phyloP scores from a whole-genome alignment of 768 basidiomycete genomes.

The Glaciozyma antarctica region DNA sequence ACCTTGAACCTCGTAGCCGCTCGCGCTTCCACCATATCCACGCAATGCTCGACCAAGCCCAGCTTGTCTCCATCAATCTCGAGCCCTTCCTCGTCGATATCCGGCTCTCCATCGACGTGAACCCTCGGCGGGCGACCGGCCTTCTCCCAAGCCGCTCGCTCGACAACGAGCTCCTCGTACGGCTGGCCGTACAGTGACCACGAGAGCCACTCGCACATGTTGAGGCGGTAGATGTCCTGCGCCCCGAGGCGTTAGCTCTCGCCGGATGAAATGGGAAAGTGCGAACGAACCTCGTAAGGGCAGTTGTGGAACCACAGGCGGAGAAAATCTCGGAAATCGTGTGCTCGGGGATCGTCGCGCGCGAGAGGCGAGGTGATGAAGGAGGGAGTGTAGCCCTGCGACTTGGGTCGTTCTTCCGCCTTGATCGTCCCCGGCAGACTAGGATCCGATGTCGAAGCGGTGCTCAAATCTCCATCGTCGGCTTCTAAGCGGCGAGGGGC shows the following conservation, averaged over 20 bases:
- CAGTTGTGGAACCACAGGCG: constrained; percentile 27
- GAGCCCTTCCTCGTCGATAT: constrained; percentile 12
- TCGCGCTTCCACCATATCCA: constrained; percentile 32
- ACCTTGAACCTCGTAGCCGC: constrained; percentile 22
- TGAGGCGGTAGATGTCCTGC: constrained; percentile 15
- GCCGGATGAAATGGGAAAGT: no score
- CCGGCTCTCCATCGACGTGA: constrained; percentile 10
- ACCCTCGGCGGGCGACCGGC: constrained; percentile 9
- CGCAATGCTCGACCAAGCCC: constrained; percentile 25
- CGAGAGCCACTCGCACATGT: constrained; percentile 34
- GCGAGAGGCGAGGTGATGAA: constrained; percentile 16
- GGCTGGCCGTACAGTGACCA: constrained; percentile 31
- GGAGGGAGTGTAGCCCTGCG: constrained; percentile 12
- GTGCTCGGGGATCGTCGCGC: constrained; percentile 30
- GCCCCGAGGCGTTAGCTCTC: no score
- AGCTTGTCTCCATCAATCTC: constrained; percentile 21
- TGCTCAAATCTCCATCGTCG: neutral
- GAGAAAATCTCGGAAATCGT: constrained; percentile 30
- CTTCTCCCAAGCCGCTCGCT: constrained; percentile 23
- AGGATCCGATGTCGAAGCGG: neutral
- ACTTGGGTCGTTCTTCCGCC: constrained; percentile 9
- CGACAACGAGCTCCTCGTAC: constrained; percentile 22
- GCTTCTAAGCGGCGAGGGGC: neutral
- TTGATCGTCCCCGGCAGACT: neutral
- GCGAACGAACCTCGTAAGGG: neutral